Evolutionary conservation across 2,329 filamentous ascomycete genomes (phyloP).

Genomic region (Aspergillus sp.): DNA sequence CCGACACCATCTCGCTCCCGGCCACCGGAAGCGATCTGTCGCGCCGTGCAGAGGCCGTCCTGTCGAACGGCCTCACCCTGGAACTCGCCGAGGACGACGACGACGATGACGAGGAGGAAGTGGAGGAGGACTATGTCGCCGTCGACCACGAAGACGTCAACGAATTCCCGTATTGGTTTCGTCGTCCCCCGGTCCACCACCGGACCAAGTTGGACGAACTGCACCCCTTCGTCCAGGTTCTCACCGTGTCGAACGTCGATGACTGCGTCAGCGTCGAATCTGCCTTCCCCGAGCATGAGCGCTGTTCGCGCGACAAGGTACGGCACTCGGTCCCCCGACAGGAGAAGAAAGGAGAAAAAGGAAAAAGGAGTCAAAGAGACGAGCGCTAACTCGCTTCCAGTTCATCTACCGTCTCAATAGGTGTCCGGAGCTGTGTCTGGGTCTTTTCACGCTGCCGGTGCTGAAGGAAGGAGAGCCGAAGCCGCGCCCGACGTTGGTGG

Average conservation of each 20-base stretch:
- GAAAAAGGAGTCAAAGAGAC: not conserved
- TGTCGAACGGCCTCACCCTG: conserved; percentile 31
- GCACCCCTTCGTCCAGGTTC: conserved; percentile 70
- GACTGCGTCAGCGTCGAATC: conserved; percentile 59
- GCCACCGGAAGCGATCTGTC: conserved; percentile 28
- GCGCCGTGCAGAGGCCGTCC: conserved; percentile 25
- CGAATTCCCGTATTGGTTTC: conserved; percentile 43
- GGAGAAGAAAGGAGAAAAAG: not conserved
- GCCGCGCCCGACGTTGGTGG: conserved; percentile 66
- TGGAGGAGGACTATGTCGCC: conserved; percentile 42
- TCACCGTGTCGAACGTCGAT: conserved; percentile 56
- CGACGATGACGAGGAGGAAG: conserved; percentile 31
- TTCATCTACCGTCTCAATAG: conserved; percentile 72
- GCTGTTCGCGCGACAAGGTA: conserved; percentile 61
- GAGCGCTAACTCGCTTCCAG: conserved; percentile 43
- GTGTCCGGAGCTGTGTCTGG: conserved; percentile 75
- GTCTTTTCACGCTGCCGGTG: conserved; percentile 67
- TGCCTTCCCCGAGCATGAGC: conserved; percentile 59
- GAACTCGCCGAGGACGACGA: conserved; percentile 22
- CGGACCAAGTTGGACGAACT: conserved; percentile 55
- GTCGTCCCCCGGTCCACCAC: conserved; percentile 36
- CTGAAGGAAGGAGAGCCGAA: conserved; percentile 55
- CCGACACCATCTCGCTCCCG: conserved; percentile 26
- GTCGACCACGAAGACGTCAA: conserved; percentile 42
- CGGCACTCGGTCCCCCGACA: conserved; percentile 7